A percentile compares a stretch with the other conserved stretches of the same genome.
Evolutionary conservation across 1,284 basidiomycete species (phyloP).

Genomic region (Melampsora occidentalis): DNA sequence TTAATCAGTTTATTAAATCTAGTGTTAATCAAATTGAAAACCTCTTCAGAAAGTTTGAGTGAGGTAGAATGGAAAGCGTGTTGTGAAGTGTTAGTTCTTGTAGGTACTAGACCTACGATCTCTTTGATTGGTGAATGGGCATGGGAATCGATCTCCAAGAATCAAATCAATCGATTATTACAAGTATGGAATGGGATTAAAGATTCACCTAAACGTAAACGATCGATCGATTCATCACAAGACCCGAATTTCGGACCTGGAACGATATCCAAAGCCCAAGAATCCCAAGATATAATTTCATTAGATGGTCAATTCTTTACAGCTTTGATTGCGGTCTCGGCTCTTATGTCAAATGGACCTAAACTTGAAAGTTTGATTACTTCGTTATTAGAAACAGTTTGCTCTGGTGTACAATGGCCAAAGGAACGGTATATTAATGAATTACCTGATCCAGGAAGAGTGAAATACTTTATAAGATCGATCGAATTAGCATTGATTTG

Average conservation of each 20-base stretch:
- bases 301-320: slow-evolving; percentile 30
- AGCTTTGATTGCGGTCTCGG: slow-evolving; percentile 20
- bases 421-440: not conserved
- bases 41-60: not conserved
- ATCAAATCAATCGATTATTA: slow-evolving; percentile 4
- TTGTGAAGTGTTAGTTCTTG: slow-evolving; percentile 12
- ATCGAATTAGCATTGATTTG: slow-evolving; percentile 23
- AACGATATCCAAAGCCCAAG: not conserved
- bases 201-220: not conserved
- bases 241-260: not conserved
- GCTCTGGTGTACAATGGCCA: too few relatives aligned
- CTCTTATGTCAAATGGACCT: not conserved
- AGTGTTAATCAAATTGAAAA: slow-evolving; percentile 9
- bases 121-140: slow-evolving; percentile 19
- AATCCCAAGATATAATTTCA: slow-evolving; percentile 7
- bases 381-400: slow-evolving; percentile 2
- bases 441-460: slow-evolving; percentile 22
- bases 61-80: slow-evolving; percentile 1
- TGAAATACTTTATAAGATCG: slow-evolving; percentile 23
- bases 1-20: slow-evolving; percentile 10
- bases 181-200: slow-evolving; percentile 24
- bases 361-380: not conserved
- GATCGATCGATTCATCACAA: not conserved
- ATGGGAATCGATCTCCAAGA: slow-evolving; percentile 17
- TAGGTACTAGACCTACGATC: slow-evolving; percentile 16